Evolutionary conservation across 1,139 yeast species (phyloP).

Genomic region (Meyerozyma smithsonii): DNA sequence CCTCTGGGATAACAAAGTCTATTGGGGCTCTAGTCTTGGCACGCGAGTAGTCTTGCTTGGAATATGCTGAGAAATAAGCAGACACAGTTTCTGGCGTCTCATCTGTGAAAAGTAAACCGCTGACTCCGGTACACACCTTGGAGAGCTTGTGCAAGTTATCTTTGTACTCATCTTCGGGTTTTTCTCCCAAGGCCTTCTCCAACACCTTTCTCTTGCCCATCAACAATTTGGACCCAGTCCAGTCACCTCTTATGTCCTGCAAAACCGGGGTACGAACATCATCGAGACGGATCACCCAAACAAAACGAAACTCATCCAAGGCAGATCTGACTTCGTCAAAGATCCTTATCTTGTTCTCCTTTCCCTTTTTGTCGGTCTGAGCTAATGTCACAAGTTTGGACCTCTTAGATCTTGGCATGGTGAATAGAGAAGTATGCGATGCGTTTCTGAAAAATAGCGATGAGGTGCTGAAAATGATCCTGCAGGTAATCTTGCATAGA

Average conservation of each 20-base stretch:
- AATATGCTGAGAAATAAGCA: slow-evolving; percentile 75
- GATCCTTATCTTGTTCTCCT: slow-evolving; percentile 84
- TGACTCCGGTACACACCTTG: slow-evolving; percentile 59
- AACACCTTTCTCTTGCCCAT: slow-evolving; percentile 92
- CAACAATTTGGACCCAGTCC: slow-evolving; percentile 84
- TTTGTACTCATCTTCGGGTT: slow-evolving; percentile 84
- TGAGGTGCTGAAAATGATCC: slow-evolving; percentile 2
- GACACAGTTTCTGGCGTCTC: slow-evolving; percentile 81
- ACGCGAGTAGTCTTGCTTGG: slow-evolving; percentile 80
- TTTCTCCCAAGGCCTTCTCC: slow-evolving; percentile 86
- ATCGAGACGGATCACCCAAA: slow-evolving; percentile 82
- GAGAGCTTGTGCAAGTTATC: slow-evolving; percentile 74
- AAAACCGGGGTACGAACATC: slow-evolving; percentile 95
- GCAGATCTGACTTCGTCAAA: slow-evolving; percentile 85
- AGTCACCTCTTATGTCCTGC: slow-evolving; percentile 86
- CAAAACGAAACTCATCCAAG: slow-evolving; percentile 70
- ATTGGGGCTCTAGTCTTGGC: slow-evolving; percentile 84
- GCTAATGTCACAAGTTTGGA: slow-evolving; percentile 92
- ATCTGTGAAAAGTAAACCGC: slow-evolving; percentile 84
- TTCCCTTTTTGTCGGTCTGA: slow-evolving; percentile 92
- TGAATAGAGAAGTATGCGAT: slow-evolving; percentile 8
- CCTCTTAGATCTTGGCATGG: slow-evolving; percentile 94
- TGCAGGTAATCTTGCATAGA: not conserved
- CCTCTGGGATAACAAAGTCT: slow-evolving; percentile 81
- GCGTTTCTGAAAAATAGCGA: slow-evolving; percentile 3